Base-by-base conservation (phyloP, 768 basidiomycete species). In the Macrocybe gigantea region DNA sequence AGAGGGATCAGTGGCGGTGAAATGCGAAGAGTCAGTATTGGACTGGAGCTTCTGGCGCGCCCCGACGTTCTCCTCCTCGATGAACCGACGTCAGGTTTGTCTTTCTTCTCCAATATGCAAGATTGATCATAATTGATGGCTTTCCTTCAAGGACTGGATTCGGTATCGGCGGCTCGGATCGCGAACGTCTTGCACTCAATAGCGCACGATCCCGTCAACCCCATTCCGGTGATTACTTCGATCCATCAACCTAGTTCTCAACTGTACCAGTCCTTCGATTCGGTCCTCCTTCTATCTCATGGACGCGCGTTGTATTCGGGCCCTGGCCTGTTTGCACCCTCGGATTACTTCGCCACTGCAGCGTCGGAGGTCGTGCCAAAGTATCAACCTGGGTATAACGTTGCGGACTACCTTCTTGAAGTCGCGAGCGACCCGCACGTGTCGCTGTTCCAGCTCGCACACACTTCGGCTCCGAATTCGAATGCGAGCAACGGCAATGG, bases 1-100 rank as follows among this genome's bases (percentile, higher is more conserved):
- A 73, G 92, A 41, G 93, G 91, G 0, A 92, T 96, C 44, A 89
- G 86, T 56, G 93, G 93, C 8, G 93, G 93, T 7, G 93, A 96
- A 64, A 88, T 89, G 74, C 77, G 93, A 40, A 71, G 93, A 43
- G 88, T 96, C 5, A 91, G 85, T 49, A 94, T 96, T 50, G 93
- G 92, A 5, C 66, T 93, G 34, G 93, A 95, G 67, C 74, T 96
- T 7, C 83, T 95, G 41, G 85, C 89, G 0, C 75, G 77, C 36
- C 93, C 93, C 0, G 89, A 93, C 59, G 72, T 96, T 8, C 64
- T 96, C 36, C 80, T 95, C 30, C 72, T 93, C 32, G 93, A 96
- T 57, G 93, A 96, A 58, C 93, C 93, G 6, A 85, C 86, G 2
- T 79, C 77, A 33, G 79, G 80, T 62, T 22, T 48, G 62, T 55